Percentiles rank a stretch among this genome's conserved stretches.
phyloP scores from a whole-genome alignment of 2,329 filamentous ascomycete species.

The Fusarium palustre region DNA sequence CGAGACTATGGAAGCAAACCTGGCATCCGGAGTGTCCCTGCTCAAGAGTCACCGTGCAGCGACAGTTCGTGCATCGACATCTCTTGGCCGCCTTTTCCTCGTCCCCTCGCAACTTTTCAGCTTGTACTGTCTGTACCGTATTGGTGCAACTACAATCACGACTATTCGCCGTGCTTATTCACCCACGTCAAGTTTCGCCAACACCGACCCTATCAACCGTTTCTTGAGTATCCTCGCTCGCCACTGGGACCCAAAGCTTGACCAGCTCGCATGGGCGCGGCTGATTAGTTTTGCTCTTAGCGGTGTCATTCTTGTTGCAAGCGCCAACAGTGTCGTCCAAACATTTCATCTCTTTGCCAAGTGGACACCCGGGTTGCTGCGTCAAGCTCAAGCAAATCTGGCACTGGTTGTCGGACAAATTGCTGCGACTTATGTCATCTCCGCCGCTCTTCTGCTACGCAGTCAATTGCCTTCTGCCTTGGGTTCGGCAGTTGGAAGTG shows the following conservation, averaged over 20 bases:
- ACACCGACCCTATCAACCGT: slow-evolving; percentile 85
- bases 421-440: slow-evolving; percentile 86
- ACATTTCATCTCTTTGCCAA: slow-evolving; percentile 85
- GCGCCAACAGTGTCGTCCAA: slow-evolving; percentile 85
- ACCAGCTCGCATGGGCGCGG: slow-evolving; percentile 84
- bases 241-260: slow-evolving; percentile 85
- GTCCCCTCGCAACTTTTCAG: slow-evolving; percentile 76
- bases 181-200: slow-evolving; percentile 66
- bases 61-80: slow-evolving; percentile 75
- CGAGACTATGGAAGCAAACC: slow-evolving; percentile 80
- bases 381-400: slow-evolving; percentile 80
- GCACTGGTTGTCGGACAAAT: slow-evolving; percentile 85
- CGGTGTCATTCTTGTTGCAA: slow-evolving; percentile 83
- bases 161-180: slow-evolving; percentile 68
- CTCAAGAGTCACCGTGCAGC: slow-evolving; percentile 72
- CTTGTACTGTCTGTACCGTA: slow-evolving; percentile 86
- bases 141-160: slow-evolving; percentile 76
- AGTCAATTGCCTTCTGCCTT: slow-evolving; percentile 84
- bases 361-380: slow-evolving; percentile 77
- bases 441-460: slow-evolving; percentile 78
- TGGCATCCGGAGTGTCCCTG: slow-evolving; percentile 72
- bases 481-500: slow-evolving; percentile 80
- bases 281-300: slow-evolving; percentile 87
- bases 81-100: slow-evolving; percentile 72
- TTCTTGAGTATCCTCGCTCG: slow-evolving; percentile 82